Evolutionary conservation across 768 basidiomycete species (phyloP).

Genomic region (Pisolithus microcarpus): DNA sequence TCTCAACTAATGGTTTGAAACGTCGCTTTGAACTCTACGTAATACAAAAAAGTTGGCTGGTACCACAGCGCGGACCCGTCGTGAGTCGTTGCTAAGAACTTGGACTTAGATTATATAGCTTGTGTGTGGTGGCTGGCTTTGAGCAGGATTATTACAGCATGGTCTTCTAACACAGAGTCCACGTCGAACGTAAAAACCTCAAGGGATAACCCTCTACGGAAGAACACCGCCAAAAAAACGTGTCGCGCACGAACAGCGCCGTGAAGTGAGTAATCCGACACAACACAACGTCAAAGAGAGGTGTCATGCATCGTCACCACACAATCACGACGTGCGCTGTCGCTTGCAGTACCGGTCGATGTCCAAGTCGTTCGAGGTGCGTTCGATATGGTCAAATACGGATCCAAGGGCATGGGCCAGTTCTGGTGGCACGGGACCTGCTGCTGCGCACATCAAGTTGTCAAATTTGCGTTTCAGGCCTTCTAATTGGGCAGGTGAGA

Average conservation of each 20-base stretch:
- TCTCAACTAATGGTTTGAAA: too few relatives aligned
- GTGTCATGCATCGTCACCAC: neutral
- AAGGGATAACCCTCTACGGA: too few relatives aligned
- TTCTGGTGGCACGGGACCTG: conserved; percentile 24
- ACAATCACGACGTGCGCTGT: conserved; percentile 16
- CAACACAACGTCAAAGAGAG: neutral
- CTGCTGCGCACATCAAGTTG: conserved; percentile 24
- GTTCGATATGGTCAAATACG: conserved; percentile 29
- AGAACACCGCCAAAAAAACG: too few relatives aligned
- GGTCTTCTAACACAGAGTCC: too few relatives aligned
- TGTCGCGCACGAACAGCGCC: neutral
- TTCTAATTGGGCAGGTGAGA: conserved; percentile 25
- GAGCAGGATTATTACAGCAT: too few relatives aligned
- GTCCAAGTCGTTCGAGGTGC: conserved; percentile 22
- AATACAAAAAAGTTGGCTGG: too few relatives aligned
- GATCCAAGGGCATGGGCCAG: conserved; percentile 27
- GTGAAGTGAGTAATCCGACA: neutral
- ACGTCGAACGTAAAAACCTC: too few relatives aligned
- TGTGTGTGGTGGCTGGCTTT: too few relatives aligned
- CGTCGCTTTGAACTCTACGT: too few relatives aligned
- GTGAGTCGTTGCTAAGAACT: too few relatives aligned
- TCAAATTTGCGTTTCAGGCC: conserved; percentile 27
- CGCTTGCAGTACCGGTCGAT: conserved; percentile 20
- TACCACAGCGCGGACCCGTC: too few relatives aligned
- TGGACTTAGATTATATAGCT: too few relatives aligned